Percentiles rank a stretch among this genome's conserved stretches.
phyloP scores from a whole-genome alignment of 192 early-diverging fungal species.

The Coemansia erecta region DNA sequence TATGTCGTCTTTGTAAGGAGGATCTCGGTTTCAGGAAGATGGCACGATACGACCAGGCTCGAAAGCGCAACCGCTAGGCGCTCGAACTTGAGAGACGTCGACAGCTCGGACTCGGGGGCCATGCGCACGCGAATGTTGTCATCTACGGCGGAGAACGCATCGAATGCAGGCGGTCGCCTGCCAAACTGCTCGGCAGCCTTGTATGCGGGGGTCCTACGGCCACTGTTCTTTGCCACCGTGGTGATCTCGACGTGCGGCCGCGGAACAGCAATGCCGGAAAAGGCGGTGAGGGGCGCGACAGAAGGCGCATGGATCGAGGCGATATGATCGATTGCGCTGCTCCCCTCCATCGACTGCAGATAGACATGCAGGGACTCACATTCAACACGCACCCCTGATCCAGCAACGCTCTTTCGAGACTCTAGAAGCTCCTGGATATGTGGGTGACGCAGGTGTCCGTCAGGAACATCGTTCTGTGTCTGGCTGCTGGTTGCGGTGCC shows the following conservation, averaged over 20 bases:
- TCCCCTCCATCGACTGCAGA: conserved; percentile 37
- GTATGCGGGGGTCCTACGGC: conserved; percentile 5
- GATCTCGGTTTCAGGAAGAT: conserved; percentile 44
- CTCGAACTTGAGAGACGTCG: conserved; percentile 50
- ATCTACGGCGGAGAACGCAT: conserved; percentile 44
- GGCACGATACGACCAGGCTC: conserved; percentile 45
- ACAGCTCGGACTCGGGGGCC: conserved; percentile 47
- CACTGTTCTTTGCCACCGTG: conserved; percentile 23
- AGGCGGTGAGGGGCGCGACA: background rate
- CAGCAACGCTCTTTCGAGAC: conserved; percentile 46
- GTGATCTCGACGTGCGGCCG: conserved; percentile 53
- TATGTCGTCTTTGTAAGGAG: conserved; percentile 25
- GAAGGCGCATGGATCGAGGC: conserved; percentile 37
- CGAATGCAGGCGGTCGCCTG: conserved; percentile 46
- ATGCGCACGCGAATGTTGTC: conserved; percentile 51
- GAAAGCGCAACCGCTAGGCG: conserved; percentile 40
- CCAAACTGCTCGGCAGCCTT: conserved; percentile 9
- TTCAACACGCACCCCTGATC: conserved; percentile 48
- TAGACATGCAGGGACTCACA: conserved; percentile 37
- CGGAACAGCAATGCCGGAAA: conserved; percentile 26
- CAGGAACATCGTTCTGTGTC: conserved; percentile 31
- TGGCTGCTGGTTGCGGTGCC: conserved; percentile 51
- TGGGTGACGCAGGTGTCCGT: conserved; percentile 49
- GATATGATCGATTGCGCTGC: conserved; percentile 30
- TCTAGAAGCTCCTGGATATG: conserved; percentile 52